Conservation (phyloP, 2,329 filamentous ascomycete species). For the Cryphonectria naterciae region DNA sequence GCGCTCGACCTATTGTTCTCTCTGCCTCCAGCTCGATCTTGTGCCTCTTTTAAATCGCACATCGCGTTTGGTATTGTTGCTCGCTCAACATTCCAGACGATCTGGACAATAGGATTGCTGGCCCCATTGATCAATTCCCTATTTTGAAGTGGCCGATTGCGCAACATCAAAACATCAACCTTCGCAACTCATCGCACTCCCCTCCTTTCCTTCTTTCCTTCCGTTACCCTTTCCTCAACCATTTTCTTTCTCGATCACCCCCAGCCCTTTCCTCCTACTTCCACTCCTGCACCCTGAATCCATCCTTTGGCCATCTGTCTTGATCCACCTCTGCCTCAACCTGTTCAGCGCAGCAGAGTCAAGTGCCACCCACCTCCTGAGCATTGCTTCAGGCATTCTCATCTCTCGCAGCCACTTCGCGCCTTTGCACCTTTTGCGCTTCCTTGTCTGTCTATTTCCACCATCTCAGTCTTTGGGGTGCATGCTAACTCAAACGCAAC, state of each 20-base stretch:
- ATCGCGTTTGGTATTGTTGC: not conserved
- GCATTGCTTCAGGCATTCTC: conserved; percentile 6
- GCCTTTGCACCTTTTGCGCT: not conserved
- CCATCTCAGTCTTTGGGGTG: not conserved
- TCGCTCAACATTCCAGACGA: not conserved
- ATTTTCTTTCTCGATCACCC: conserved; percentile 12
- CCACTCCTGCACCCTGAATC: not conserved
- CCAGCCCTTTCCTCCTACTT: conserved; percentile 2
- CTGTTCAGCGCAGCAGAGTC: not conserved
- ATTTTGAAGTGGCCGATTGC: conserved; percentile 2
- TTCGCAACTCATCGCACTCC: not conserved
- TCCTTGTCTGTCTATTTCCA: not conserved
- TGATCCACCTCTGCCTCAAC: not conserved
- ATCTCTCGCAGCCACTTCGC: not conserved
- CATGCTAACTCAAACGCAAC: conserved; percentile 15
- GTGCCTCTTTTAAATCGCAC: not conserved
- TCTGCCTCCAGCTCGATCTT: not conserved
- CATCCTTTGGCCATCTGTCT: not conserved
- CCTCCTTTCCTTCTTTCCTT: conserved; percentile 13
- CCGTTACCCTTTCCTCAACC: conserved; percentile 12
- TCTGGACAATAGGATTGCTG: not conserved
- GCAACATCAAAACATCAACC: conserved; percentile 1
- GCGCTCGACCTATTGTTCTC: conserved; percentile 1
- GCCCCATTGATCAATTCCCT: conserved; percentile 11
- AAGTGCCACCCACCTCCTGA: not conserved